Evolutionary conservation across 208 protist genomes (phyloP).

Genomic region (Acanthamoeba divionensis): DNA sequence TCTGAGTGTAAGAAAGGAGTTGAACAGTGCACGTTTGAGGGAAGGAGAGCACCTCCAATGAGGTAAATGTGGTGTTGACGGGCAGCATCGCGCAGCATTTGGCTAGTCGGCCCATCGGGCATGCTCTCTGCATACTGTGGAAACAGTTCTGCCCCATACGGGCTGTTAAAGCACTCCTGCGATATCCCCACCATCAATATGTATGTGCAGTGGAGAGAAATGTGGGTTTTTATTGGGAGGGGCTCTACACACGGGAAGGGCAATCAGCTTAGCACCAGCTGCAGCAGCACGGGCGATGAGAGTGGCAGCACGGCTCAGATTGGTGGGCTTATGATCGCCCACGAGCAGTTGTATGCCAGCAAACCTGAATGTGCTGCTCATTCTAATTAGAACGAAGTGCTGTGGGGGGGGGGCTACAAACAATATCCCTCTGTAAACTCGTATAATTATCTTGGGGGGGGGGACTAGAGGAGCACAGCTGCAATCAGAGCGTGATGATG

Average conservation of each 20-base stretch:
- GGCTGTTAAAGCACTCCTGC: conserved; percentile 86
- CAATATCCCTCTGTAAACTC: too few species aligned
- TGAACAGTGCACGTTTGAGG: not conserved
- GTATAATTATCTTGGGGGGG: too few species aligned
- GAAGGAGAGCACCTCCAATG: conserved; percentile 53
- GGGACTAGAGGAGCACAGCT: too few species aligned
- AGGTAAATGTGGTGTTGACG: conserved; percentile 60
- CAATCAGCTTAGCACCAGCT: not conserved
- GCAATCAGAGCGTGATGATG: too few species aligned
- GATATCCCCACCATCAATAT: not conserved
- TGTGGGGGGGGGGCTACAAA: too few species aligned
- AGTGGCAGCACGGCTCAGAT: not conserved
- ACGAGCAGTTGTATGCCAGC: conserved; percentile 39
- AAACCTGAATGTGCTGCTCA: conserved; percentile 4
- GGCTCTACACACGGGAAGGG: not conserved
- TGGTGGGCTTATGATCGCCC: not conserved
- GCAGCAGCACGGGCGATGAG: not conserved
- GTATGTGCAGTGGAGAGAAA: not conserved
- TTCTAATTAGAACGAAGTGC: too few species aligned
- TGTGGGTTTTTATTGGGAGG: not conserved
- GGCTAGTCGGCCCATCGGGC: conserved; percentile 51
- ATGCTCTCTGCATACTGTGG: conserved; percentile 90
- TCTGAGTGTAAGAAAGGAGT: not conserved
- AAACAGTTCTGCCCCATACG: conserved; percentile 93
- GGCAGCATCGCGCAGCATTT: conserved; percentile 50